Percentiles rank a stretch among this genome's conserved stretches.
Evolutionary conservation across 805 yeast genomes (phyloP).

Genomic region (Yamadazyma endophytica): DNA sequence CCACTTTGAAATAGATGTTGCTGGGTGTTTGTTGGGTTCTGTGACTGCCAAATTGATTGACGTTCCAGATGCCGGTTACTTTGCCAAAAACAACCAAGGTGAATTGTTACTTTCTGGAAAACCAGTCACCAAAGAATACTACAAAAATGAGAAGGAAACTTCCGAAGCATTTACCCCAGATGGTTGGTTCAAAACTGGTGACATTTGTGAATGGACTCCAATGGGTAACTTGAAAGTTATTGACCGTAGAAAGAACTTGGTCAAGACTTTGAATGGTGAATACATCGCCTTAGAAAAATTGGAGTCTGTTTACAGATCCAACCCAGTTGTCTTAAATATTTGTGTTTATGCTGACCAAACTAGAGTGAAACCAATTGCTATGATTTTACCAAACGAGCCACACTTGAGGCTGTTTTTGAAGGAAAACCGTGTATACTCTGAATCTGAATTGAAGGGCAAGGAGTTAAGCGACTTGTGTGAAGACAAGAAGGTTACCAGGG

Average conservation of each 20-base stretch:
- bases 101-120: constrained; percentile 80
- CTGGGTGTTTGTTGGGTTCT: constrained; percentile 80
- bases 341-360: constrained; percentile 90
- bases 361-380: constrained; percentile 89
- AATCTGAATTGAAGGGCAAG: constrained; percentile 43
- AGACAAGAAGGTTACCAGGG: constrained; percentile 52
- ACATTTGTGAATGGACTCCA: constrained; percentile 88
- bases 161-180: constrained; percentile 66
- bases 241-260: constrained; percentile 94
- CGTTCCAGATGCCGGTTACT: constrained; percentile 87
- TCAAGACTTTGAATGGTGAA: constrained; percentile 95
- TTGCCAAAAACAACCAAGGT: constrained; percentile 88
- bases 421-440: constrained; percentile 43
- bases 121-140: constrained; percentile 73
- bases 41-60: constrained; percentile 86
- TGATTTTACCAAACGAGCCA: constrained; percentile 75
- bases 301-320: constrained; percentile 87
- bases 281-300: constrained; percentile 94
- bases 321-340: constrained; percentile 68
- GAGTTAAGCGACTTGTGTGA: constrained; percentile 47
- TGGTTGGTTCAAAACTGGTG: constrained; percentile 97
- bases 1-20: constrained; percentile 66
- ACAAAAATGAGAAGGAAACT: constrained; percentile 79
- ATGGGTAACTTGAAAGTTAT: constrained; percentile 77
- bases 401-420: constrained; percentile 56